Base-by-base conservation (phyloP, 257 asterid genomes). In the Knoxia roxburghii region DNA sequence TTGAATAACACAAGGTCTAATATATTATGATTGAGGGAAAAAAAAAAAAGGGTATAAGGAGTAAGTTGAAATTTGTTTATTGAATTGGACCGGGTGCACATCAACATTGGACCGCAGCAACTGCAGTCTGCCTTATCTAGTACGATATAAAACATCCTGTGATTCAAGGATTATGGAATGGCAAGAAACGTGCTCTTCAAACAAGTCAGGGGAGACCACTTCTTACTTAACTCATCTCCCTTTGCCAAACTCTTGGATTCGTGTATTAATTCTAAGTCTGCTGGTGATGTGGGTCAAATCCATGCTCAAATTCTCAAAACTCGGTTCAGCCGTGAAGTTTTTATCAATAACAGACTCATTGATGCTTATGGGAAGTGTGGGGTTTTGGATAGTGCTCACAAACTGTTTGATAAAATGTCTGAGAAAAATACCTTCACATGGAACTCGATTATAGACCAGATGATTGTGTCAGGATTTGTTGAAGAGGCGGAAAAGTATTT, bases 121-220 rank as follows among this genome's bases (percentile, higher is more conserved):
- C n/a, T n/a, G n/a, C n/a, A n/a, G n/a, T n/a, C n/a, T n/a, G n/a
- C n/a, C n/a, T n/a, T n/a, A n/a, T n/a, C n/a, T n/a, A n/a, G n/a
- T n/a, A n/a, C n/a, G n/a, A n/a, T n/a, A n/a, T n/a, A n/a, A n/a
- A n/a, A n/a, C n/a, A n/a, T n/a, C n/a, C n/a, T n/a, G n/a, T n/a
- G n/a, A n/a, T n/a, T n/a, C n/a, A n/a, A 64, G 40, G 56, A 64
- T 64, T 27, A 64, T 64, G 68, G 68, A 18, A 64, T 64, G 68
- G 45, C 57, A 46, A 64, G 68, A 11, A 64, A 17, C 46, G 56
- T 29, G 26, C 9, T 46, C 20, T 50, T 64, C 29, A 64, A 29
- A 45, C 68, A 64, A n/a, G 24, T 46, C 20, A 7, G 15, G 17
- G 68, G 57, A 27, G 68, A 64, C 68, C 56, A 45, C 43, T 64